These are phyloP conservation scores for Trichoderma asperellum DNA, from an alignment of 2,329 filamentous ascomycete genomes.

Conservation along the genomic window DNA sequence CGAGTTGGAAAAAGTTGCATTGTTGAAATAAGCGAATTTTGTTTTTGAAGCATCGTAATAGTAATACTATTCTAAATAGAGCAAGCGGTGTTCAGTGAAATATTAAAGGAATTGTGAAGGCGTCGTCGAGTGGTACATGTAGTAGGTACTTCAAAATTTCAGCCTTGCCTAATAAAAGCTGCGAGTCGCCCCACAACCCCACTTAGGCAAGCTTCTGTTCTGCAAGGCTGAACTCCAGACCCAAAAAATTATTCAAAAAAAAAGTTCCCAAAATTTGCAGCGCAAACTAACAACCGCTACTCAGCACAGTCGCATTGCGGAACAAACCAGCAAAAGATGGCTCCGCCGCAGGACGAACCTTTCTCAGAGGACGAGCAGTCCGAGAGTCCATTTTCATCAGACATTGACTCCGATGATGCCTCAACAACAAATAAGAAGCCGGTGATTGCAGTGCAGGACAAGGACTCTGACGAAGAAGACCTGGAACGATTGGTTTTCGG, in stretches of 20 bases:
- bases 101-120: neutral
- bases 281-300: constrained; percentile 19
- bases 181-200: constrained; percentile 26
- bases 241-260: constrained; percentile 39
- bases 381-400: constrained; percentile 38
- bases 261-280: constrained; percentile 32
- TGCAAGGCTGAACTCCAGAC: constrained; percentile 39
- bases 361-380: constrained; percentile 38
- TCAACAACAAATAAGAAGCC: constrained; percentile 25
- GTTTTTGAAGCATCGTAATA: neutral
- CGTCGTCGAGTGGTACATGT: neutral
- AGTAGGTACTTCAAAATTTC: neutral
- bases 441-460: constrained; percentile 53
- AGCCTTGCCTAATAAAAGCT: constrained; percentile 31
- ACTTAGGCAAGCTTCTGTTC: constrained; percentile 18
- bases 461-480: constrained; percentile 82
- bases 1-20: constrained; percentile 40
- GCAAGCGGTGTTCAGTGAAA: neutral
- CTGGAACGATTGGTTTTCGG: constrained; percentile 89
- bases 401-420: constrained; percentile 38
- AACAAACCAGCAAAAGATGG: constrained; percentile 38
- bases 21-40: constrained; percentile 12
- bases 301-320: neutral
- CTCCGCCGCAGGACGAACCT: constrained; percentile 39
- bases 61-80: neutral